Conservation (phyloP, 441 rosid genomes). For the Kokia cookei region DNA sequence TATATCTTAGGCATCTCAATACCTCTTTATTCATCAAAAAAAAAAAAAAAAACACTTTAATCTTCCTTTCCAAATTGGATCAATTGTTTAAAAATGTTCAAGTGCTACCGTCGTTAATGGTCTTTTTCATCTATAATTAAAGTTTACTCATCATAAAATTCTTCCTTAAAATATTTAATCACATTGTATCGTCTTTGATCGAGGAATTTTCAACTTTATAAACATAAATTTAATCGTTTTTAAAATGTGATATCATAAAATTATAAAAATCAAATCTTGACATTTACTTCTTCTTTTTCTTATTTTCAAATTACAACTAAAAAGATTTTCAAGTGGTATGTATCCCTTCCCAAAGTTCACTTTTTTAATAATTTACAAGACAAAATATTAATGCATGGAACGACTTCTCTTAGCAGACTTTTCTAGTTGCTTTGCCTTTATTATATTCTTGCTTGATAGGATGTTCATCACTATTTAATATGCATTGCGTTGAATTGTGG, state of each 20-base stretch:
- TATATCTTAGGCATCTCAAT: no score
- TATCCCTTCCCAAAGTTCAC: not conserved
- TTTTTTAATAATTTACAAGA: not conserved
- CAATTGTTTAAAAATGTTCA: conserved; percentile 17
- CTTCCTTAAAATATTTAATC: conserved; percentile 10
- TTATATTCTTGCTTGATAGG: conserved; percentile 10
- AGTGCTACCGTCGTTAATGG: conserved; percentile 24
- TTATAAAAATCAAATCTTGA: conserved; percentile 2
- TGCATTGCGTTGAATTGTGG: conserved; percentile 37
- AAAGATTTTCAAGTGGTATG: no score
- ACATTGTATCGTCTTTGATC: conserved; percentile 33
- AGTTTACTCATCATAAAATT: conserved; percentile 23
- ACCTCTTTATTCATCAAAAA: no score
- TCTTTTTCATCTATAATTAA: conserved; percentile 11
- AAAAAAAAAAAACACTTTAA: no score
- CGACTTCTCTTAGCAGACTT: conserved; percentile 38
- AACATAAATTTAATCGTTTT: no score
- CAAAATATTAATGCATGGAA: conserved; percentile 31
- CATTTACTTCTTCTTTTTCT: no score
- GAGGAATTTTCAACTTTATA: conserved; percentile 15
- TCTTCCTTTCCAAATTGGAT: conserved; percentile 25
- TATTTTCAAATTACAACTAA: no score
- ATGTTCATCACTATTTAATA: conserved; percentile 35
- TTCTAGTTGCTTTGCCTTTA: conserved; percentile 24
- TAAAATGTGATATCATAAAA: not conserved